Evolutionary conservation across 495 filamentous ascomycete species (phyloP).

Genomic region (Friedmanniomyces endolithicus): DNA sequence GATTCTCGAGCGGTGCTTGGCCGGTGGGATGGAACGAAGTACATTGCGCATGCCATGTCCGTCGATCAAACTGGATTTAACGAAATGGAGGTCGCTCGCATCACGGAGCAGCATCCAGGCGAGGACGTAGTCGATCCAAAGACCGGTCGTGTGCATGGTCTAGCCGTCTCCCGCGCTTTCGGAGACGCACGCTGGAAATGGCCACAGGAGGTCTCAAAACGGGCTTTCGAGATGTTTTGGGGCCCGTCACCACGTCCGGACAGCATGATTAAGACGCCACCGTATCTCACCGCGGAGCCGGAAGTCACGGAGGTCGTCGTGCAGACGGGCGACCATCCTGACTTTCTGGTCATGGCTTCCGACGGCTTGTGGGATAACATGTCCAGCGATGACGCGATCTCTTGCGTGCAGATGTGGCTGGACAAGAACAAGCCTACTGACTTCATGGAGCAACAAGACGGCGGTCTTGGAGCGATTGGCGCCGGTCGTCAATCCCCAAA

Average conservation of each 20-base stretch:
- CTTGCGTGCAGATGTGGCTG: conserved; percentile 45
- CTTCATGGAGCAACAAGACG: neutral
- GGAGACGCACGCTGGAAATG: conserved; percentile 56
- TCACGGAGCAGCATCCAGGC: conserved; percentile 45
- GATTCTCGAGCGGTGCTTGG: conserved; percentile 52
- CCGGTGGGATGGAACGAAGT: conserved; percentile 34
- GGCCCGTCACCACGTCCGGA: conserved; percentile 34
- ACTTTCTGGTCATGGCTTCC: conserved; percentile 51
- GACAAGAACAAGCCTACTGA: conserved; percentile 25
- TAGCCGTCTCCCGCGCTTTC: conserved; percentile 47
- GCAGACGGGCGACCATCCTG: conserved; percentile 29
- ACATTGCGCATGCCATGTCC: conserved; percentile 40
- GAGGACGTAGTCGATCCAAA: conserved; percentile 41
- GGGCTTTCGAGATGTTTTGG: conserved; percentile 36
- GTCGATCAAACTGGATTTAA: conserved; percentile 49
- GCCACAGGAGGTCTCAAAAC: conserved; percentile 36
- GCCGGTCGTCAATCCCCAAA: neutral
- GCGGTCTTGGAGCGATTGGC: neutral
- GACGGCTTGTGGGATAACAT: conserved; percentile 56
- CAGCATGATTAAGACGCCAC: conserved; percentile 37
- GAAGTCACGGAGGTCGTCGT: conserved; percentile 46
- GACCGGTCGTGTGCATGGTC: conserved; percentile 43
- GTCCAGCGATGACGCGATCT: conserved; percentile 46
- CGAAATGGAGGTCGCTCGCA: conserved; percentile 37
- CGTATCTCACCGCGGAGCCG: conserved; percentile 55